A percentile compares a stretch with the other conserved stretches of the same genome.
Evolutionary conservation across 352 stramenopile species (phyloP).

Genomic region (Pythium aquatile): DNA sequence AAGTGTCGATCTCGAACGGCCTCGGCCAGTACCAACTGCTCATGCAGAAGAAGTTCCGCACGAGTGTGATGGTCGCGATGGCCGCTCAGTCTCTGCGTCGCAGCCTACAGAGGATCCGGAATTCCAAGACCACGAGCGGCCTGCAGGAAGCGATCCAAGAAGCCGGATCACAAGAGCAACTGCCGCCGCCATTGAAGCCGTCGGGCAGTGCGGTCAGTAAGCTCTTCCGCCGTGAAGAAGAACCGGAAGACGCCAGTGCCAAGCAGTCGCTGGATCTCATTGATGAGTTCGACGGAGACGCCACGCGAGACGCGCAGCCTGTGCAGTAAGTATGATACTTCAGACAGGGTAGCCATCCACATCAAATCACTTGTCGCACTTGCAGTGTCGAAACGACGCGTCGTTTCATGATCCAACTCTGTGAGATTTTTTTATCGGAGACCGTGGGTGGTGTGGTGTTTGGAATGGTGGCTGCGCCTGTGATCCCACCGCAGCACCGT

Average conservation of each 20-base stretch:
- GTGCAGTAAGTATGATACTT: neutral
- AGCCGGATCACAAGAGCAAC: neutral
- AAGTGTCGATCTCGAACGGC: conserved; percentile 44
- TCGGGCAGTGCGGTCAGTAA: conserved; percentile 6
- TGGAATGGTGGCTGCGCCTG: neutral
- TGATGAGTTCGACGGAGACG: conserved; percentile 24
- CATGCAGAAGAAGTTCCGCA: conserved; percentile 70
- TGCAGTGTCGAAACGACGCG: conserved; percentile 9
- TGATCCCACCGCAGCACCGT: conserved; percentile 40
- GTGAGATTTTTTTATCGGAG: neutral
- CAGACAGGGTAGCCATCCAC: neutral
- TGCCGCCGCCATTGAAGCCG: neutral
- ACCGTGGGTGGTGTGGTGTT: neutral
- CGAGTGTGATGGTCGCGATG: conserved; percentile 61
- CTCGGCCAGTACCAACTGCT: conserved; percentile 52
- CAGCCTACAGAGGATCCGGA: conserved; percentile 44
- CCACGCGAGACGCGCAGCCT: conserved; percentile 2
- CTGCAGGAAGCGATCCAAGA: neutral
- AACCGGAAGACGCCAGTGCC: neutral
- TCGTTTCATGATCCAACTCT: neutral
- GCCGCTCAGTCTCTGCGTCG: conserved; percentile 49
- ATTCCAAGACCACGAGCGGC: conserved; percentile 17
- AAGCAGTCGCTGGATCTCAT: conserved; percentile 24
- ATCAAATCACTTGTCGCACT: neutral
- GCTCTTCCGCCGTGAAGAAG: conserved; percentile 6